Evolutionary conservation across 2,329 filamentous ascomycete species (phyloP), one percentile per base, ranked within the genome.

Genomic region (Cytospora paraplurivora): DNA sequence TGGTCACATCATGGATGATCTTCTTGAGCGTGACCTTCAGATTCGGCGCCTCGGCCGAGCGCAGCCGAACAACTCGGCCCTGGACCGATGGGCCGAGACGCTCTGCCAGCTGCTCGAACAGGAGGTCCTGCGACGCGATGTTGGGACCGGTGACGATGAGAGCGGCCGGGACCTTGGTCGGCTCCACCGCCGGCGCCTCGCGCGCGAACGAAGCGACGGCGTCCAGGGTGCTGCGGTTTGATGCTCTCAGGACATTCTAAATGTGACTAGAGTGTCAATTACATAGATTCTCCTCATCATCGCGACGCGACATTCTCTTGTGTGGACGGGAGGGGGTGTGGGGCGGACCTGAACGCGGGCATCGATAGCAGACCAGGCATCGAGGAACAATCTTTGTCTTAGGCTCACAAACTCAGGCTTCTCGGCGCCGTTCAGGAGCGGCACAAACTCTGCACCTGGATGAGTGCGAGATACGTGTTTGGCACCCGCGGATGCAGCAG

Each of bases 121-220:
- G 80, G 13, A 90, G 79, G 50, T 87, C 85, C 73, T 93, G 89
- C 1, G 89, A 89, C 41, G 90, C 88, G 69, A 93, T 89, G 67
- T 91, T 92, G 8, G 91, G 89, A 0, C 91, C 92, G 10, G 90
- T 90, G 64, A 92, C 84, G 68, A 94, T 86, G 68, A 94, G 88
- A 2, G 85, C 89, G 8, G 88, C 84, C 0, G 89, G 87, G 47
- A 92, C 83, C 71, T 83, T 85, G 78, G 68, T 66, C 53, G 69
- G 69, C 72, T 70, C 72, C 59, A 70, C 68, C 57, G 52, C 63
- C 34, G 68, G 67, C 4, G 76, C 72, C 47, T 77, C 73, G 27
- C 77, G 73, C 11, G 88, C 76, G 73, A 90, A 90, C 0, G 73
- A 73, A 8, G 81, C 78, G 11, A 90, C 85, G 59, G 86, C 79